phyloP scores from a whole-genome alignment of 345 rosid species.

The Isatis tinctoria region DNA sequence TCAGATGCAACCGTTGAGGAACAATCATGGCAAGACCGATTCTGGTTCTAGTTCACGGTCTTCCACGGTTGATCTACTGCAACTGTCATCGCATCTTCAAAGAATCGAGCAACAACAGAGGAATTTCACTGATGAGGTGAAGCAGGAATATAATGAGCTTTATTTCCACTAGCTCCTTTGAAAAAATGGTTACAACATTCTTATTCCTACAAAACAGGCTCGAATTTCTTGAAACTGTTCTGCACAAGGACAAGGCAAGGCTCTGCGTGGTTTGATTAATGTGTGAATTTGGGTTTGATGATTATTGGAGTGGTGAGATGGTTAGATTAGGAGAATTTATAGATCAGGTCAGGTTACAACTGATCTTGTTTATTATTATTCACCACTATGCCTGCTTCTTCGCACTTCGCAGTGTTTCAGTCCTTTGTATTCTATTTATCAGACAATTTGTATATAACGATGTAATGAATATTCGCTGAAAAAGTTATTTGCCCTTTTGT shows the following conservation, averaged over 20 bases:
- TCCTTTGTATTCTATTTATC: background rate
- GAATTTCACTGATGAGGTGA: slow-evolving; percentile 45
- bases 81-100: slow-evolving; percentile 69
- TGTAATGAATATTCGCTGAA: slow-evolving; percentile 22
- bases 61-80: slow-evolving; percentile 61
- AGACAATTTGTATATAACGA: slow-evolving; percentile 4
- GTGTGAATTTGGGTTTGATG: background rate
- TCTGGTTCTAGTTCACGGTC: slow-evolving; percentile 32
- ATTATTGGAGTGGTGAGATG: slow-evolving; percentile 8
- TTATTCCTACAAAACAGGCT: background rate
- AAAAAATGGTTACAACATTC: slow-evolving; percentile 9
- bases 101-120: slow-evolving; percentile 71
- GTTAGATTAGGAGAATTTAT: background rate
- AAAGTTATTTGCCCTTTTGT: background rate
- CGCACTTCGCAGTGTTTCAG: slow-evolving; percentile 22
- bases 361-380: background rate
- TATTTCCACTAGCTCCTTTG: slow-evolving; percentile 33
- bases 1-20: slow-evolving; percentile 11
- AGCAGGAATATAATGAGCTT: slow-evolving; percentile 48
- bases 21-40: background rate
- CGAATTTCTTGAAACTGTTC: background rate
- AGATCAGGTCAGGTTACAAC: background rate
- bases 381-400: slow-evolving; percentile 10
- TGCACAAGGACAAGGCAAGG: background rate
- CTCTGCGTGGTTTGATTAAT: background rate